Evolutionary conservation across 2,329 filamentous ascomycete genomes (phyloP), one percentile per base, ranked within the genome.

Genomic region (Ophiostoma tasmaniense): DNA sequence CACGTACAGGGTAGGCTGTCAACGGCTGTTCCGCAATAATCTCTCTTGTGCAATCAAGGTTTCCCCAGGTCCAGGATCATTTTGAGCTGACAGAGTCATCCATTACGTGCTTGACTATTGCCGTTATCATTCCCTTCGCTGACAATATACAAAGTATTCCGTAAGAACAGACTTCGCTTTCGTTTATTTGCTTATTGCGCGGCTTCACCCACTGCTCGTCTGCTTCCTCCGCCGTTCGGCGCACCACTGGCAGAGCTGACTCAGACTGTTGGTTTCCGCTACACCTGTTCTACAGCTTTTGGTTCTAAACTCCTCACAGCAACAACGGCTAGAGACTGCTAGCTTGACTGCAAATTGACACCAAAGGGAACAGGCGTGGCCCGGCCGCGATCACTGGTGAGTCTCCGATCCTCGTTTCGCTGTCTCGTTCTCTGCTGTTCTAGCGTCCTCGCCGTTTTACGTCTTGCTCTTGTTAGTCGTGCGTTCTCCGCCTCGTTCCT

Each of bases 311-410:
- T 33, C 33, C 33, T 33, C 33, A 33, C 33, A 33, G 33, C 8
- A 33, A 8, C 33, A 33, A 33, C 33, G 8, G 8, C 5, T 33
- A 33, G 33, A 1, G 17, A 25, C 25, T 30, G 25, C 3, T 28
- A 30, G 25, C 55, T 28, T 10, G 17, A 45, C 28, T 14, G 10
- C 28, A 20, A 17, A 30, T 39, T 64, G 61, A 28, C 61, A 64
- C 59, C 20, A 20, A 20, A 17, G 17, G 28, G 14, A 62, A 33
- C 8, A 62, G 28, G 17, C 14, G 33, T 62, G 39, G 69, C 67
- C 17, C 7, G 65, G 64, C 66, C 35, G 52, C 65, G 22, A 39
- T 69, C 20, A 42, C 66, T 45, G 68, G 70, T 72, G 69, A 70
- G 70, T 69, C 65, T 55, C 59, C 7, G 28, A 22, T 68, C 59